Conservation (phyloP, 176 grass and related monocot species). For the Eleusine indica region DNA sequence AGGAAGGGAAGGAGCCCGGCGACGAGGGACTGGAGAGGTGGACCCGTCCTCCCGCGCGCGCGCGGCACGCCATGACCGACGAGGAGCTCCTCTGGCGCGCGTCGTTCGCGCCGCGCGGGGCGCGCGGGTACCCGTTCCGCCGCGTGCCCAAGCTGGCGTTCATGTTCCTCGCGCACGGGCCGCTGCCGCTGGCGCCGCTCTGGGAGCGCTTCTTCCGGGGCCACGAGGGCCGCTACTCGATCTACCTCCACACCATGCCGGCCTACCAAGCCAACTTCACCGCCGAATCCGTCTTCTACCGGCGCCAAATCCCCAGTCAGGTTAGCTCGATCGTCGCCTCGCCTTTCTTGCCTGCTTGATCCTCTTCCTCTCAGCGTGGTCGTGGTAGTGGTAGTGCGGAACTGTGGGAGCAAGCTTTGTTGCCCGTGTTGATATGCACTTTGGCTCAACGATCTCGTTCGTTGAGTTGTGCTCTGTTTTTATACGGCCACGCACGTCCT, state of each 20-base stretch:
- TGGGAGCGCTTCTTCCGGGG: conserved; percentile 89
- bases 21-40: conserved; percentile 56
- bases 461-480: neutral
- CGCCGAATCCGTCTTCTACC: conserved; percentile 73
- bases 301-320: conserved; percentile 86
- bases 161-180: conserved; percentile 93
- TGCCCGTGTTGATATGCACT: neutral
- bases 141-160: conserved; percentile 83
- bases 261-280: conserved; percentile 76
- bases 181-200: conserved; percentile 79
- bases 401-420: neutral
- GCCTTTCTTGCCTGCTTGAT: neutral
- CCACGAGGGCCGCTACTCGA: conserved; percentile 71
- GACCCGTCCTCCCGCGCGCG: conserved; percentile 51
- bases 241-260: conserved; percentile 82
- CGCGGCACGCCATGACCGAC: conserved; percentile 73
- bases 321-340: conserved; percentile 35
- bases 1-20: conserved; percentile 20
- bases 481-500: neutral
- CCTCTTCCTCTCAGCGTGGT: neutral
- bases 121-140: conserved; percentile 60
- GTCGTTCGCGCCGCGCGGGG: conserved; percentile 63
- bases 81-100: conserved; percentile 95
- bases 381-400: neutral
- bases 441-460: neutral